Evolutionary conservation across 257 asterid species (phyloP), one percentile per base, ranked within the genome.

Genomic region (Gentiana macrophylla): DNA sequence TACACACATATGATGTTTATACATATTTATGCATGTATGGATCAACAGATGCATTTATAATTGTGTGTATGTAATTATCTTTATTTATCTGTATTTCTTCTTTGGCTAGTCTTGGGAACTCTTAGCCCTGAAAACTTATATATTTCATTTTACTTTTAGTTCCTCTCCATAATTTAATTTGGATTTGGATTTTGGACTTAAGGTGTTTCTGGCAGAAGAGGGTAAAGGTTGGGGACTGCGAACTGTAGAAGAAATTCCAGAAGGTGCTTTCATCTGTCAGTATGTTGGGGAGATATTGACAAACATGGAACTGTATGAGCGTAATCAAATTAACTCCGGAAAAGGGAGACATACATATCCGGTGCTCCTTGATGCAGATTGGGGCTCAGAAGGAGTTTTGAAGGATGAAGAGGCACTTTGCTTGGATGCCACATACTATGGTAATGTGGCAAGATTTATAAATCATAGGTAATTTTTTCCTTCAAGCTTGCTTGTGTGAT

Each of bases 141-240:
- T n/a, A n/a, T n/a, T n/a, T n/a, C n/a, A n/a, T n/a, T n/a, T n/a
- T n/a, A n/a, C n/a, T n/a, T n/a, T n/a, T n/a, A n/a, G n/a, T n/a
- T n/a, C n/a, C n/a, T n/a, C n/a, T n/a, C n/a, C n/a, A n/a, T n/a
- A n/a, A n/a, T n/a, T n/a, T n/a, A n/a, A n/a, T n/a, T n/a, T n/a
- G n/a, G n/a, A n/a, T n/a, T n/a, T n/a, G n/a, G 13, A 5, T n/a
- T 44, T 34, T 61, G 44, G 60, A 52, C 59, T 38, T 35, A 37
- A 89, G 97, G 84, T 89, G 49, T 89, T 80, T 73, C 37, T 66
- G 61, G 74, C 94, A 3, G 56, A 58, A 3, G 73, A 65, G 47
- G 88, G 80, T 44, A 89, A 89, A 74, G 95, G 95, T 11, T 85
- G 97, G 97, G 97, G 95, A 50, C 54, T 89, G 8, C 73, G 94